Evolutionary conservation across 2,329 filamentous ascomycete species (phyloP), one percentile per base, ranked within the genome.

Genomic region (Boeremia lycopersici): DNA sequence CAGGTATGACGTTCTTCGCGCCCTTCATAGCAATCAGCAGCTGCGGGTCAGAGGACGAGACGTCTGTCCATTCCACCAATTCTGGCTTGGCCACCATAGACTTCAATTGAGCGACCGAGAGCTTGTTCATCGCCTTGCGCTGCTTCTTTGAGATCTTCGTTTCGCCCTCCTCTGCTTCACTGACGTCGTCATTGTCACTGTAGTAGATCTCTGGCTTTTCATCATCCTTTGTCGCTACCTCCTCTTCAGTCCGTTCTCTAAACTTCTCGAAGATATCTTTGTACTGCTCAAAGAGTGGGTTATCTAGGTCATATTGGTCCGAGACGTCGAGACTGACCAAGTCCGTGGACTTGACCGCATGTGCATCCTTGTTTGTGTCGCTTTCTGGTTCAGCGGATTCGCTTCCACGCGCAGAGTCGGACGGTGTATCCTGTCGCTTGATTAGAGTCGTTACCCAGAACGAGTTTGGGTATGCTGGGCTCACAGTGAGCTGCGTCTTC

Each of bases 11-110:
- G 72, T 99, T 99, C 64, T 93, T 87, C 73, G 96, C 90, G 3
- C 91, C 89, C 76, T 98, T 99, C 80, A 99, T 93, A 70, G 96
- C 90, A 25, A 98, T 91, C 10, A 99, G 84, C 38, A 98, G 80
- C 51, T 89, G 86, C 12, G 95, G 95, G 72, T 99, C 93, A 25
- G 90, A 86, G 0, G 95, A 93, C 13, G 91, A 96, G 11, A 91
- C 90, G 72, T 99, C 95, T 49, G 96, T 95, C 95, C 95, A 98
- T 70, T 99, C 95, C 6, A 99, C 93, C 9, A 96, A 86, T 75
- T 99, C 95, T 2, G 95, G 95, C 64, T 93, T 93, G 67, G 83
- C 85, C 56, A 97, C 95, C 50, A 96, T 79, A 6, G 93, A 91
- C 78, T 99, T 99, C 60, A 99, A 84, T 76, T 98, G 92, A 43